Base-by-base conservation (phyloP, 2,329 filamentous ascomycete species). In the Penicillium brevicompactum region DNA sequence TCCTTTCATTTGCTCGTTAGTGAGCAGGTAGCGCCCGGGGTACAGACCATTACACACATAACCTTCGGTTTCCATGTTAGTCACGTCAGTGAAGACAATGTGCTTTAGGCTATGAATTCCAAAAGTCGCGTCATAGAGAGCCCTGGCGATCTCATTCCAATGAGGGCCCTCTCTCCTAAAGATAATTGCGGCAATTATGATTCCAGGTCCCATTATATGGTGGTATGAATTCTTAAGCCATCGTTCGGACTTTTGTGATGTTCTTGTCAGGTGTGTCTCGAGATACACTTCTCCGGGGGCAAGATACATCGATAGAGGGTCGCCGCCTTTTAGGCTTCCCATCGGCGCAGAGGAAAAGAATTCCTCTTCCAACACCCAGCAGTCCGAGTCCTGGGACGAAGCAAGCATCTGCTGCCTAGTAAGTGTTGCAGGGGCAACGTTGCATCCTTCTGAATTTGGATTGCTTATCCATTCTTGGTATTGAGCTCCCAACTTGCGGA, bases 401-500 rank as follows among this genome's bases (percentile, higher is more conserved):
- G 6, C 10, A 3, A 47, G 3, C 14, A 52, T 3, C 4, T 22
- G 2, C 0, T 48, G 0, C 3, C 40, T 4, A n/a, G 16, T 18
- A 8, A 10, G 1, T 0, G 14, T 47, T 30, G 44, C 11, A 11
- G 11, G 13, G 16, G 14, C 14, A 48, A 52, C 16, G 18, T 31
- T 9, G n/a, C 50, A 52, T 4, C 6, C 3, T 31, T 18, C 27
- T 22, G 10, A 44, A 13, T 47, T 41, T 5, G 50, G 44, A 8
- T 48, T 14, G 16, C 30, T 44, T 32, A 52, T 8, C 50, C 50
- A 52, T 13, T 14, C 18, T 14, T 27, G 5, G 16, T 32, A 11
- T 52, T 27, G 27, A 52, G 50, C 50, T 42, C 50, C 50, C 16
- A 37, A n/a, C 14, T n/a, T 37, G 34, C 4, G 34, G 13, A 5